Evolutionary conservation across 139 green algal genomes (phyloP), one percentile per base, ranked within the genome.

Genomic region (Chlamydomonas sp.): DNA sequence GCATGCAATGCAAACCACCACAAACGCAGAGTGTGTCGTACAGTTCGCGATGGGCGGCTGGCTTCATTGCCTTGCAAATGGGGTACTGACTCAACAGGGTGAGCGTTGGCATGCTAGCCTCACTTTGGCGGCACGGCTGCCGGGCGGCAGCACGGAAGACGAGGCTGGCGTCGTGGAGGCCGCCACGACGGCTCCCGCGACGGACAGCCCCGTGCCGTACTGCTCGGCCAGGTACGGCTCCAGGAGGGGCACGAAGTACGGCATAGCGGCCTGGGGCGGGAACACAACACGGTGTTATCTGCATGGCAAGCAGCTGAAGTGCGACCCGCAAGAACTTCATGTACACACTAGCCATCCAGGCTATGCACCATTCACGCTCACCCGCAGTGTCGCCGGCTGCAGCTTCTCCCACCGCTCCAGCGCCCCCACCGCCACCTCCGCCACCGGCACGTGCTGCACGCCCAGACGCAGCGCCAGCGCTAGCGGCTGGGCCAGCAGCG

Each of bases 391-490:
- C 74, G 20, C 75, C 57, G 84, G 84, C 63, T 83, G 84, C 64
- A 60, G 84, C 31, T 12, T n/a, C 75, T 88, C 84, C 84, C 84
- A 88, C 18, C 84, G 75, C 84, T 88, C 84, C 63, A 88, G 31
- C 17, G 84, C 84, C 74, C 15, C 84, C 74, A 83, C 84, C 74
- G 84, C 84, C 84, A 73, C 84, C 63, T 77, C 84, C 74, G 84
- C 84, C 57, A 78, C 64, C 17, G 84, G 84, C 62, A 77, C 49
- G 75, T 78, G 67, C 75, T 71, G 67, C 75, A 83, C 63, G 1
- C 84, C 84, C 84, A 88, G 84, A 10, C 75, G 84, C 84, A 88
- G 84, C 9, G 84, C 84, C 84, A 88, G 84, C 17, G 63, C 64
- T 63, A 88, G 75, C 64, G 84, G 3, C 76, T 57, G 8, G 1